A percentile compares a stretch with the other conserved stretches of the same genome.
Conservation (phyloP, 2,329 filamentous ascomycete genomes). For the Blastomyces silverae region DNA sequence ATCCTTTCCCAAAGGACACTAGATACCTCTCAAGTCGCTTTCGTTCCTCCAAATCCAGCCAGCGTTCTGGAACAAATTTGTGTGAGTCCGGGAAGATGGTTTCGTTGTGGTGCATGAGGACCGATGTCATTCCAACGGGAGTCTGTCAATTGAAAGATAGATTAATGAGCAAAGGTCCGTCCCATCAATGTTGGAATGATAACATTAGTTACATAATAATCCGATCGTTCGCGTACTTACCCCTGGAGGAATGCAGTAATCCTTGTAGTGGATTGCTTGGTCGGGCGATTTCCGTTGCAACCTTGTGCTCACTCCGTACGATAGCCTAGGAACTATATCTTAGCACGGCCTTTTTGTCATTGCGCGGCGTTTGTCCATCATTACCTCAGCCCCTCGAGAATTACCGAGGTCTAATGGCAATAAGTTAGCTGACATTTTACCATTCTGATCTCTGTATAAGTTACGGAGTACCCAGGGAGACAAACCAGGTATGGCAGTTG, state of each 20-base stretch:
- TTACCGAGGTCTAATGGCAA: constrained; percentile 13
- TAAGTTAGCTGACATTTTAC: background rate
- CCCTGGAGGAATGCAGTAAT: constrained; percentile 20
- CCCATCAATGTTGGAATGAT: background rate
- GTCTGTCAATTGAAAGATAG: constrained; percentile 17
- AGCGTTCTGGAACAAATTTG: constrained; percentile 25
- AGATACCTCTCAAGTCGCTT: constrained; percentile 22
- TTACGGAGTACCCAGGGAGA: background rate
- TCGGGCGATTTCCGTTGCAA: constrained; percentile 18
- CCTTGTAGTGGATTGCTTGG: constrained; percentile 14
- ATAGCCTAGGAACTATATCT: constrained; percentile 14
- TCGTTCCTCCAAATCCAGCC: constrained; percentile 22
- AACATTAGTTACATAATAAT: background rate
- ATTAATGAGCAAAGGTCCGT: background rate
- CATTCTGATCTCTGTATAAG: background rate
- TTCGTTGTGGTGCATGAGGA: constrained; percentile 24
- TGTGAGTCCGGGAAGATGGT: constrained; percentile 24
- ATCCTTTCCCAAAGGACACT: constrained; percentile 25
- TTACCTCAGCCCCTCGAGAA: constrained; percentile 19
- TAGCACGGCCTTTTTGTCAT: background rate
- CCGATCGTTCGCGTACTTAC: constrained; percentile 7
- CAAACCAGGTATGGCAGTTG: constrained; percentile 16
- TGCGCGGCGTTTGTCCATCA: background rate
- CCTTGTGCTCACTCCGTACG: constrained; percentile 18
- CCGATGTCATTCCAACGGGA: constrained; percentile 23